phyloP scores from a whole-genome alignment of 2,329 filamentous ascomycete species.

The Colletotrichum lini region DNA sequence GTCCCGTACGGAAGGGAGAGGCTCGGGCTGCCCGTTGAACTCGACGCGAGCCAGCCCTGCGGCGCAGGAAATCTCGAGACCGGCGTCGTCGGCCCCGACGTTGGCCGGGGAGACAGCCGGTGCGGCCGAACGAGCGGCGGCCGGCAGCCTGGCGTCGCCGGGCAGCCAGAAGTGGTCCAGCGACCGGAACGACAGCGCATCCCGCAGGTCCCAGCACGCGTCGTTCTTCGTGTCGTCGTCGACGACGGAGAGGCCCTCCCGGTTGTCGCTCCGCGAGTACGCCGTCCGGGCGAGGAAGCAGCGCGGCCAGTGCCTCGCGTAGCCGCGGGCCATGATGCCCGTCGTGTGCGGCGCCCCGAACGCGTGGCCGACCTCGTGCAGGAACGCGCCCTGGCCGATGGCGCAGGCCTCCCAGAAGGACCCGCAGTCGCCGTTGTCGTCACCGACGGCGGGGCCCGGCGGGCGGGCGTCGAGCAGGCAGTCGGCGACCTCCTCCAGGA shows the following conservation, averaged over 20 bases:
- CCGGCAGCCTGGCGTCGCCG: slow-evolving; percentile 62
- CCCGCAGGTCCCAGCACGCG: slow-evolving; percentile 78
- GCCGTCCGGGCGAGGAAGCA: slow-evolving; percentile 56
- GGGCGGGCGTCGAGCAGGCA: slow-evolving; percentile 59
- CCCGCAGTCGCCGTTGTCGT: slow-evolving; percentile 59
- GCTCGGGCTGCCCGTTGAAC: slow-evolving; percentile 37
- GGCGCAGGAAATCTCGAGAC: slow-evolving; percentile 45
- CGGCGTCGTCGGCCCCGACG: slow-evolving; percentile 44
- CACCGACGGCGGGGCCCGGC: slow-evolving; percentile 56
- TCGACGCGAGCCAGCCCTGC: slow-evolving; percentile 43
- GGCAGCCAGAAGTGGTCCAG: slow-evolving; percentile 79
- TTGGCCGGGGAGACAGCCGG: slow-evolving; percentile 1
- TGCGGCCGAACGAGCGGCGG: slow-evolving; percentile 36
- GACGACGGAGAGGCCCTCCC: slow-evolving; percentile 42
- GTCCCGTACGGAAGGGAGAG: slow-evolving; percentile 24
- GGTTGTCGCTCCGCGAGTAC: slow-evolving; percentile 48
- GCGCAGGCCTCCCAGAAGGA: slow-evolving; percentile 62
- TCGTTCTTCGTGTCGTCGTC: slow-evolving; percentile 63
- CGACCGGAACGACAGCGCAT: slow-evolving; percentile 76
- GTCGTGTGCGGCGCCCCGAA: slow-evolving; percentile 79
- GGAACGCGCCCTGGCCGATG: slow-evolving; percentile 76
- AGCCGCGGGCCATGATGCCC: slow-evolving; percentile 72
- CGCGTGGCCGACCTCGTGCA: slow-evolving; percentile 80
- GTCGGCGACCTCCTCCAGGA: slow-evolving; percentile 74
- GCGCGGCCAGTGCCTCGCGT: slow-evolving; percentile 58